Evolutionary conservation across 805 yeast genomes (phyloP), one percentile per base, ranked within the genome.

Genomic region (Maudiozyma pseudohumilis): DNA sequence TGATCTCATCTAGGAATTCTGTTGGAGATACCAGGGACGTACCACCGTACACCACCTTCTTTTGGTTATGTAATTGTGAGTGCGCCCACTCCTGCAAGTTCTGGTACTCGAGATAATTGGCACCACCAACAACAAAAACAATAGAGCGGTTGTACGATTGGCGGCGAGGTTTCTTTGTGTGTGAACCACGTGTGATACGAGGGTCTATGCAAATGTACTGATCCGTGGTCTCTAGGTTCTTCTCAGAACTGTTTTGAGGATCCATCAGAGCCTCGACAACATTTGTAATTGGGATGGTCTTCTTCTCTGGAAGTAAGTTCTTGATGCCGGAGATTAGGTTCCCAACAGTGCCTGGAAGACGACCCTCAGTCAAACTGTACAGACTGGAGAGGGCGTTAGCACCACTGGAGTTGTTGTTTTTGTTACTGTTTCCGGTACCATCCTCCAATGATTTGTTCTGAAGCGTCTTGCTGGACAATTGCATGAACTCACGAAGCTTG

Each of bases 81-180:
- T 65, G 58, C 0, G 76, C 74, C 94, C 95, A 88, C 59, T 88
- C 95, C 59, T 85, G 94, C 53, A 92, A 70, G 53, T 89, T 89
- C 42, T 88, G 94, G 56, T 89, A 92, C 63, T 92, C 99, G 44
- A 84, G 64, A 56, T 87, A 92, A 60, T 85, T 88, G 34, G 97
- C 97, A 25, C 98, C 98, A 19, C 98, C 99, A 39, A 92, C 88
- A 36, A 88, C 85, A 59, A 92, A 92, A 16, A 92, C 95, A 35
- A 85, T 65, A 2, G 94, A 76, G 47, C 86, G 92, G 41, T 76
- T 77, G 58, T 84, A 86, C 9, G 79, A 66, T 47, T 80, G 83
- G 53, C 95, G 75, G 58, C 77, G 81, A 27, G 96, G 96, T 26
- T 88, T 89, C 49, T 81, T 77, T 3, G 95, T 77, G 50, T 81